Evolutionary conservation across 2,329 filamentous ascomycete genomes (phyloP).

Genomic region (Colletotrichum brevisporum): DNA sequence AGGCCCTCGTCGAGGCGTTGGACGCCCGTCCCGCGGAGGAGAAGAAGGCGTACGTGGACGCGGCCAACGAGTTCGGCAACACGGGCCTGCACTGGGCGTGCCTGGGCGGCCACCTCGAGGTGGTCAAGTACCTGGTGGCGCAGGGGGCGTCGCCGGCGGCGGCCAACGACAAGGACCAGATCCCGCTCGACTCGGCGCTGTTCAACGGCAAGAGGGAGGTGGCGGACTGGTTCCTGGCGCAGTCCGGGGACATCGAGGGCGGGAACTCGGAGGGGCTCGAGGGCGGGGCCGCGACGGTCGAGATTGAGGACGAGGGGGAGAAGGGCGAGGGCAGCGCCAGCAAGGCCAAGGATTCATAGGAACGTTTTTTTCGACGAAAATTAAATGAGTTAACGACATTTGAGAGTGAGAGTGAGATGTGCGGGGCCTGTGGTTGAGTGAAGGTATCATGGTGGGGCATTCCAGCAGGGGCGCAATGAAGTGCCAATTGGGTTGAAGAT

Average conservation of each 20-base stretch:
- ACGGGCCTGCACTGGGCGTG: slow-evolving; percentile 96
- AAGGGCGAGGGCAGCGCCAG: background rate
- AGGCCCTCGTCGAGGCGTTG: slow-evolving; percentile 59
- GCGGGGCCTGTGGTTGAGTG: too few species aligned
- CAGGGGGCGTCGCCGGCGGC: slow-evolving; percentile 83
- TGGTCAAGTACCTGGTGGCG: slow-evolving; percentile 82
- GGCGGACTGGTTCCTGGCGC: slow-evolving; percentile 71
- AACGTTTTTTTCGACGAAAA: background rate
- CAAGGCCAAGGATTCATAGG: slow-evolving; percentile 25
- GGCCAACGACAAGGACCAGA: slow-evolving; percentile 87
- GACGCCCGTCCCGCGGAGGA: slow-evolving; percentile 54
- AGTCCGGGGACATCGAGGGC: slow-evolving; percentile 62
- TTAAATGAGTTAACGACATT: slow-evolving; percentile 21
- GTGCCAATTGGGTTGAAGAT: too few species aligned
- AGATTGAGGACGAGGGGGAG: slow-evolving; percentile 52
- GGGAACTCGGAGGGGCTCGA: slow-evolving; percentile 61
- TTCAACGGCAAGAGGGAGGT: slow-evolving; percentile 77
- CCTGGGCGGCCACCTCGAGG: slow-evolving; percentile 86
- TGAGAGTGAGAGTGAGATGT: background rate
- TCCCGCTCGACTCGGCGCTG: slow-evolving; percentile 81
- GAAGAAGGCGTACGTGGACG: slow-evolving; percentile 72
- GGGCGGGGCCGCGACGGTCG: slow-evolving; percentile 53
- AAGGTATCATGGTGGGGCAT: too few species aligned
- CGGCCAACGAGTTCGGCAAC: slow-evolving; percentile 86
- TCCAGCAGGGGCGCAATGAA: too few species aligned